These are phyloP conservation scores for Plasmodium gonderi DNA, from an alignment of 169 alveolate species.

Conservation along the genomic window DNA sequence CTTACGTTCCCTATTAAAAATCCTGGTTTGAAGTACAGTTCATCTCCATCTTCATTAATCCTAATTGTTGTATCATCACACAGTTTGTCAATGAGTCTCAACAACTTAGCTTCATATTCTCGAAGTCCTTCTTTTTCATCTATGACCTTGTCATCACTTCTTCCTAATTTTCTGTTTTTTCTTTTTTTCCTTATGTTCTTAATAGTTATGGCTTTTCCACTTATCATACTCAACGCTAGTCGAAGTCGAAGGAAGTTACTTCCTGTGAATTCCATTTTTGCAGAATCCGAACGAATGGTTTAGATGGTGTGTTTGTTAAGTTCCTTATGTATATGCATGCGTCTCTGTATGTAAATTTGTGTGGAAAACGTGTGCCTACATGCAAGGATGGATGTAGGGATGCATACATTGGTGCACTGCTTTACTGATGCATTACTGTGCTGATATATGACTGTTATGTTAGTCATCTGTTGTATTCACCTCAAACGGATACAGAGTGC, in stretches of 20 bases:
- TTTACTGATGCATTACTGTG: too few relatives aligned
- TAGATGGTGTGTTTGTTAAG: too few relatives aligned
- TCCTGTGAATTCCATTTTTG: conserved; percentile 57
- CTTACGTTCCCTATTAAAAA: conserved; percentile 65
- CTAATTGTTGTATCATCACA: conserved; percentile 71
- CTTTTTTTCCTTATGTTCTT: conserved; percentile 40
- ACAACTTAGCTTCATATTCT: conserved; percentile 69
- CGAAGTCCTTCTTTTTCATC: conserved; percentile 35
- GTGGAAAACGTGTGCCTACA: too few relatives aligned
- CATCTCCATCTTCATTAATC: conserved; percentile 70
- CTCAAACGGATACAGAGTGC: too few relatives aligned
- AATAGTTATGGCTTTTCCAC: conserved; percentile 71
- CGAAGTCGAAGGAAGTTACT: conserved; percentile 66
- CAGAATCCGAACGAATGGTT: too few relatives aligned
- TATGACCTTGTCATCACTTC: neutral
- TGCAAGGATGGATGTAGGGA: too few relatives aligned
- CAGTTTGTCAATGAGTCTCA: conserved; percentile 60
- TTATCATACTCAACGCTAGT: conserved; percentile 64
- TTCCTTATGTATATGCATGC: too few relatives aligned
- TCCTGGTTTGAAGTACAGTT: conserved; percentile 73
- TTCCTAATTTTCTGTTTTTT: neutral
- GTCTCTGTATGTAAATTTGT: too few relatives aligned
- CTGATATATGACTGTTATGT: too few relatives aligned
- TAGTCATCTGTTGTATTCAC: too few relatives aligned
- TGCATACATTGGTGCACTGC: too few relatives aligned